Base-by-base conservation (phyloP, 495 filamentous ascomycete genomes). In the Penicillium paradoxum region DNA sequence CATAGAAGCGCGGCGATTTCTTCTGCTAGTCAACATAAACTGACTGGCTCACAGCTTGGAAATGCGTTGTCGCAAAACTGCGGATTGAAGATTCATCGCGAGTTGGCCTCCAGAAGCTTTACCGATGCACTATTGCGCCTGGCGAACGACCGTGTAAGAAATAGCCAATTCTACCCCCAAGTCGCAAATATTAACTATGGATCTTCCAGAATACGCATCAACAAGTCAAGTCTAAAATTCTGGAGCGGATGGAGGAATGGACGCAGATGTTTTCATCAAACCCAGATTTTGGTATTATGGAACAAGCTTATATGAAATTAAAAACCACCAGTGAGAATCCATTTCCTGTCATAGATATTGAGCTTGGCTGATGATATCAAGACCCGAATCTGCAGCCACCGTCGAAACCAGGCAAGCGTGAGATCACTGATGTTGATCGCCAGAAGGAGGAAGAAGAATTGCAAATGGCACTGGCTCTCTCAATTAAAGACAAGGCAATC, bases 381-480 rank as follows among this genome's bases (percentile, higher is more conserved):
- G 93, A 97, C 72, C 93, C 93, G 11, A 95, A 89, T 47, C 70
- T 98, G 18, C 89, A 95, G 48, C 87, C 95, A 11, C 93, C 93
- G 0, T 93, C 90, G 33, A 93, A 93, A 58, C 93, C 93, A 3
- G 85, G 83, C 49, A 98, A 98, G 75, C 84, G 83, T 37, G 82
- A 89, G 62, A 92, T 98, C 46, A 96, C 92, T 34, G 87, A 92
- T 25, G 41, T 86, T 37, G 93, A 98, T 71, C 83, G 95, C 45
- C 87, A 90, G 70, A 97, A 95, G 69, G 93, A 98, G 62, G 93
- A 98, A 55, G 95, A 97, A 45, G 93, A 98, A 70, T 72, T 98
- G 17, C 95, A 97, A 67, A 96, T 96, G 87, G 93, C 93, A 9
- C 76, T 98, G 14, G 90, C 85, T 43, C 78, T 97, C 46, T 95